Conservation (phyloP, 2,329 filamentous ascomycete genomes). For the Metarhizium album region DNA sequence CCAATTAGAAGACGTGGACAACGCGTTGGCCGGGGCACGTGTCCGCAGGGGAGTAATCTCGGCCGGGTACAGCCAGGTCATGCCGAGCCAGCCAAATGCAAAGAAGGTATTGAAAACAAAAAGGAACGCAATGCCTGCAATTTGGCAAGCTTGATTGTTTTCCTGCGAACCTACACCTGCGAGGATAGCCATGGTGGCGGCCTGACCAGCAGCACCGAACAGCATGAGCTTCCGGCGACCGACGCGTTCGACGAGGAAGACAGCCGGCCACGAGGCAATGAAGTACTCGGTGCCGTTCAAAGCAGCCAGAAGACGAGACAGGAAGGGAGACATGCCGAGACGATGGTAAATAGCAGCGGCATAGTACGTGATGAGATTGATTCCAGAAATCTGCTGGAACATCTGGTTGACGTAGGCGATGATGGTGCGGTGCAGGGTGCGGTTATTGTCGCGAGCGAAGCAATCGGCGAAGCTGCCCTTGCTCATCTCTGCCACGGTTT, state of each 20-base stretch:
- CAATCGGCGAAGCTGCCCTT: constrained; percentile 49
- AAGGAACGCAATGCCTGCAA: constrained; percentile 55
- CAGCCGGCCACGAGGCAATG: constrained; percentile 51
- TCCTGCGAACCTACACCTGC: constrained; percentile 43
- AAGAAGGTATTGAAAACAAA: constrained; percentile 52
- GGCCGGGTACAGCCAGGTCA: constrained; percentile 54
- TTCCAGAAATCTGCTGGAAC: constrained; percentile 55
- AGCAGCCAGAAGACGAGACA: constrained; percentile 45
- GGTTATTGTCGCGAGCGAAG: constrained; percentile 47
- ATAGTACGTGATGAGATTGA: constrained; percentile 54
- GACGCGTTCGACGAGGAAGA: constrained; percentile 53
- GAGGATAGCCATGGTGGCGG: constrained; percentile 52
- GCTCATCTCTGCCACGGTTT: constrained; percentile 58
- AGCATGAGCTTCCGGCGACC: constrained; percentile 63
- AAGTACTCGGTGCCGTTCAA: constrained; percentile 38
- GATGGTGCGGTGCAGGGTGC: constrained; percentile 46
- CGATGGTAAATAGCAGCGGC: constrained; percentile 47
- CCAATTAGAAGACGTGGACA: constrained; percentile 46
- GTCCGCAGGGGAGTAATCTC: constrained; percentile 60
- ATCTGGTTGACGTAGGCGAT: constrained; percentile 52
- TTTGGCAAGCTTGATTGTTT: constrained; percentile 37
- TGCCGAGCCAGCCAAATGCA: constrained; percentile 47
- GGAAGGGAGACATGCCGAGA: constrained; percentile 40
- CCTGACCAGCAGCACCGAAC: constrained; percentile 53
- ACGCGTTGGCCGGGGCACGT: constrained; percentile 49